Evolutionary conservation across 257 asterid species (phyloP).

Genomic region (Primulina tabacum): DNA sequence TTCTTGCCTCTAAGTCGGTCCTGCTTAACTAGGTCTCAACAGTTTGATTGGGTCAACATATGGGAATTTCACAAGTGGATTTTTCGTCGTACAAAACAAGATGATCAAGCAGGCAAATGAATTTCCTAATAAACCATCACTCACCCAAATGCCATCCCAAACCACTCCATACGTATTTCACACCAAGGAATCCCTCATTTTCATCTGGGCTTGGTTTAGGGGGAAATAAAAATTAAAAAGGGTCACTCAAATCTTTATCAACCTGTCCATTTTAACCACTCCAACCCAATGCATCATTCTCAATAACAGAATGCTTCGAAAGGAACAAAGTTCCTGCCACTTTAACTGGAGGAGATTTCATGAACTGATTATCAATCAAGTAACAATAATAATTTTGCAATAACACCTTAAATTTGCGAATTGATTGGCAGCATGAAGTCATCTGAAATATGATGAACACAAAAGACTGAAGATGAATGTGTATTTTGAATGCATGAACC

Average conservation of each 20-base stretch:
- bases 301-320: background rate
- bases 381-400: background rate
- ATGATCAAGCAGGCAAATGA: background rate
- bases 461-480: background rate
- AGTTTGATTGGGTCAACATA: background rate
- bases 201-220: background rate
- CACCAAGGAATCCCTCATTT: background rate
- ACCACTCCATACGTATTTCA: background rate
- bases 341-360: background rate
- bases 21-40: background rate
- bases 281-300: background rate
- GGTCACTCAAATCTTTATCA: background rate
- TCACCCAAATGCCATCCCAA: background rate
- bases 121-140: background rate
- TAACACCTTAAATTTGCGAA: background rate
- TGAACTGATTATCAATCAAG: background rate
- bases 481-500: background rate
- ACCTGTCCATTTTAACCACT: background rate
- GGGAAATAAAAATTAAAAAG: too few species aligned
- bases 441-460: too few species aligned
- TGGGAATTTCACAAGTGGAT: background rate
- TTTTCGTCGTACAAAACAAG: background rate
- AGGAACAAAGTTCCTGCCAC: background rate
- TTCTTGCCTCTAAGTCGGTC: background rate
- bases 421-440: background rate